Evolutionary conservation across 306 rosid species (phyloP).

Genomic region (Ochetophila trinervis): DNA sequence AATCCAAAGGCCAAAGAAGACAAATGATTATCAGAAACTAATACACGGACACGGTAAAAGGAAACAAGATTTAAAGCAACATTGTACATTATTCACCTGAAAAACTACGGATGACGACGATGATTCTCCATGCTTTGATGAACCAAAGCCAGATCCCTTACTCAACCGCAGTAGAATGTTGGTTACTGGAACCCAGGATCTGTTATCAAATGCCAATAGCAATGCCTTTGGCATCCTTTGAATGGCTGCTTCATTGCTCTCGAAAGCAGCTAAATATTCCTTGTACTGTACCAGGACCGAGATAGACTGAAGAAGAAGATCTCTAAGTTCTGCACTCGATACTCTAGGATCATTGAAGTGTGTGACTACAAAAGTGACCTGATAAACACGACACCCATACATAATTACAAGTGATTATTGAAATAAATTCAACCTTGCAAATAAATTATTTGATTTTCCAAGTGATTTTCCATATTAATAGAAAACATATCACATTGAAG

Average conservation of each 20-base stretch:
- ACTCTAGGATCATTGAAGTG: conserved; percentile 96
- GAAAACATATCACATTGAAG: background rate
- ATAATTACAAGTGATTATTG: conserved; percentile 17
- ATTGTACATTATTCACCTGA: conserved; percentile 51
- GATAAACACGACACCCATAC: conserved; percentile 24
- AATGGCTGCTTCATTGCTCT: conserved; percentile 80
- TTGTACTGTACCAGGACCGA: conserved; percentile 89
- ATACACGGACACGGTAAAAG: conserved; percentile 6
- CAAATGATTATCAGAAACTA: conserved; percentile 26
- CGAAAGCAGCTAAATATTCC: conserved; percentile 79
- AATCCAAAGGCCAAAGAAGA: conserved; percentile 25
- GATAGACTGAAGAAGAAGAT: conserved; percentile 95
- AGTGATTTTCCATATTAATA: background rate
- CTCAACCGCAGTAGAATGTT: conserved; percentile 84
- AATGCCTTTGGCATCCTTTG: conserved; percentile 83
- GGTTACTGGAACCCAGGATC: conserved; percentile 94
- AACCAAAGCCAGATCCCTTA: conserved; percentile 92
- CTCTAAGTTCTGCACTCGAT: conserved; percentile 91
- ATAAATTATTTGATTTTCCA: background rate
- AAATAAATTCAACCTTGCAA: conserved; percentile 16
- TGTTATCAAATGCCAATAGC: conserved; percentile 84
- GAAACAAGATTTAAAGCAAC: background rate
- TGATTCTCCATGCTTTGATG: conserved; percentile 88
- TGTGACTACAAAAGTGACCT: conserved; percentile 90
- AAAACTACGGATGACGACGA: conserved; percentile 75